phyloP scores from a whole-genome alignment of 2,329 filamentous ascomycete genomes.

The Colletotrichum zoysiae region DNA sequence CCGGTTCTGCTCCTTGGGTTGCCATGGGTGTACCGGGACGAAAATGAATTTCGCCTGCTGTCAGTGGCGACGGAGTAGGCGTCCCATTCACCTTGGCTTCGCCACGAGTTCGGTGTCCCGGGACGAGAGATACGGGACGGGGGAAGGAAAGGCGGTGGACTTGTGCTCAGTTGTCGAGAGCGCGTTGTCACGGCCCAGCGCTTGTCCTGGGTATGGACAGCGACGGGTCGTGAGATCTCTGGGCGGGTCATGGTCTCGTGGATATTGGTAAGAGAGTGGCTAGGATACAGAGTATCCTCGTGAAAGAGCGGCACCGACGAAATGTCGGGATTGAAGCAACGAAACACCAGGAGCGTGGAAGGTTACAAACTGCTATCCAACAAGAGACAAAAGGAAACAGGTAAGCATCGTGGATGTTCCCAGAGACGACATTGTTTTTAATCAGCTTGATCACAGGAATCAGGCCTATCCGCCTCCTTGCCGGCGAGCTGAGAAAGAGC shows the following conservation, averaged over 20 bases:
- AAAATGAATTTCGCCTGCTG: constrained; percentile 7
- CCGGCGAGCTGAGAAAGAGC: not conserved
- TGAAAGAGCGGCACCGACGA: constrained; percentile 22
- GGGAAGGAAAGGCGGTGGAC: not conserved
- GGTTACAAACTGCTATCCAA: not conserved
- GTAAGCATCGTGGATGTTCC: not conserved
- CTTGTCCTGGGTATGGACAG: constrained; percentile 11
- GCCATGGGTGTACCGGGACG: not conserved
- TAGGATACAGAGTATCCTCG: constrained; percentile 9
- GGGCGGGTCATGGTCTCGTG: not conserved
- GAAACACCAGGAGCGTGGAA: constrained; percentile 7
- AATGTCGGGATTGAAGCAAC: constrained; percentile 3
- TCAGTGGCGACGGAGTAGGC: constrained; percentile 20
- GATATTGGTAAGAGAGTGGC: not conserved
- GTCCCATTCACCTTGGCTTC: constrained; percentile 29
- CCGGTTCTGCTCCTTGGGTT: not conserved
- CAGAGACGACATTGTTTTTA: constrained; percentile 1
- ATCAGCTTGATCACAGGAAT: not conserved
- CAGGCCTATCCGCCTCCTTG: not conserved
- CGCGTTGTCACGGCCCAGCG: constrained; percentile 4
- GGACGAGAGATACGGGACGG: not conserved
- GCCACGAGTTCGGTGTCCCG: constrained; percentile 20
- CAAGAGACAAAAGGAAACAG: not conserved
- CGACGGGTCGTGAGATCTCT: constrained; percentile 13
- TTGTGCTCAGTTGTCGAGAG: not conserved